Evolutionary conservation across 2,329 filamentous ascomycete genomes (phyloP), one percentile per base, ranked within the genome.

Genomic region (Fusarium protoensiforme): DNA sequence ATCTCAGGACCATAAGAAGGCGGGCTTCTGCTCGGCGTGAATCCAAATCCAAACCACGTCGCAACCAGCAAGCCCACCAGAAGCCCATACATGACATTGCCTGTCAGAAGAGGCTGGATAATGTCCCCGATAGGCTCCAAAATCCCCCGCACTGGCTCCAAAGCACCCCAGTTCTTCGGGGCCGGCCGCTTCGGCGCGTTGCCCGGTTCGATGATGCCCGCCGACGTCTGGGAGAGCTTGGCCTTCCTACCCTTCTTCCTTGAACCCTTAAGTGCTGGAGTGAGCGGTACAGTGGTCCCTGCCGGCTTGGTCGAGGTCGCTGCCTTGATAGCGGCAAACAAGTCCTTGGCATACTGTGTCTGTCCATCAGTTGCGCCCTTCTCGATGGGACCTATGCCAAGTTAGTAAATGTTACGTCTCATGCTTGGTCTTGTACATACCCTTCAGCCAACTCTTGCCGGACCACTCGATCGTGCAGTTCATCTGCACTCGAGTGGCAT

Each of bases 381-480:
- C 81, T 99, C 96, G 76, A 99, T 99, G 3, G 96, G 94, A 71
- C 93, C 95, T 98, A 74, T 38, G 48, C 61, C 58, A 22, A 36
- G 67, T 87, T 72, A 86, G 81, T 58, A 67, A 57, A 27, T 13
- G 20, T 31, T 29, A 13, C 41, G 27, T 16, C n/a, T 51, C 22
- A 13, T 24, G 41, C 13, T 41, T 53, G 36, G 11, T 0, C 57
- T 31, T 53, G n/a, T 7, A 79, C 86, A 80, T 86, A 97, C 95
- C 94, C 85, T 96, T 98, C 53, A 99, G 85, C 96, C 96, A 99
- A 85, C 95, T 98, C 87, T 98, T 99, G 77, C 95, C 95, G 5
- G 92, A 92, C 97, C 97, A 99, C 79, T 99, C 97, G 48, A 98
- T 93, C 3, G 91, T 92, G 81, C 94, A 98, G 75, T 92, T 98